Evolutionary conservation across 2,329 filamentous ascomycete species (phyloP).

Genomic region (Apiospora koreana): DNA sequence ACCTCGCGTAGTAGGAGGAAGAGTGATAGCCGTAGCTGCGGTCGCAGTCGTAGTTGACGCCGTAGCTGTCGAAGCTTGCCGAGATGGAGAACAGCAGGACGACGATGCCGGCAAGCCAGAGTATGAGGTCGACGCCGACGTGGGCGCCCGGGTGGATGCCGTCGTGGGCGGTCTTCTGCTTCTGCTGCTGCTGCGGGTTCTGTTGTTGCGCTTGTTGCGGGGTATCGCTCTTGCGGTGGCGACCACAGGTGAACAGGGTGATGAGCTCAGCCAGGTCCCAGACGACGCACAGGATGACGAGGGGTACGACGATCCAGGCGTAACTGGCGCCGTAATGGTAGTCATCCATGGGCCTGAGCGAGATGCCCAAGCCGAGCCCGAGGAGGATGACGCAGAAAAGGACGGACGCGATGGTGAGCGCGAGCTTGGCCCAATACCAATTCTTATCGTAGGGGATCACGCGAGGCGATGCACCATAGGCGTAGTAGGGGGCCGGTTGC

Average conservation of each 20-base stretch:
- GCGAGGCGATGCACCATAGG: neutral
- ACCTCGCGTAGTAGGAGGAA: neutral
- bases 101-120: conserved; percentile 15
- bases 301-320: neutral
- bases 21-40: neutral
- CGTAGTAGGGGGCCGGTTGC: neutral
- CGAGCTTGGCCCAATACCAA: conserved; percentile 16
- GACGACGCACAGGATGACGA: conserved; percentile 2
- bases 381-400: conserved; percentile 14
- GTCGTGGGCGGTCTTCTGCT: neutral
- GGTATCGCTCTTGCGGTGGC: neutral
- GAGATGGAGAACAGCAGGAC: conserved; percentile 11
- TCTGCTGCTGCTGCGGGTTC: neutral
- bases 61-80: neutral
- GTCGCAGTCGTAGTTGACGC: neutral
- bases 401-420: conserved; percentile 8
- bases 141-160: conserved; percentile 17
- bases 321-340: neutral
- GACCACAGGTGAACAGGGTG: conserved; percentile 12
- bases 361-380: neutral
- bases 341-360: neutral
- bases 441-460: conserved; percentile 17
- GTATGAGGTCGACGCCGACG: conserved; percentile 15
- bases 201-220: neutral
- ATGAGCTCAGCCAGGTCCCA: conserved; percentile 17